Evolutionary conservation across 139 green algal species (phyloP).

Genomic region (Picochlorum sp.): DNA sequence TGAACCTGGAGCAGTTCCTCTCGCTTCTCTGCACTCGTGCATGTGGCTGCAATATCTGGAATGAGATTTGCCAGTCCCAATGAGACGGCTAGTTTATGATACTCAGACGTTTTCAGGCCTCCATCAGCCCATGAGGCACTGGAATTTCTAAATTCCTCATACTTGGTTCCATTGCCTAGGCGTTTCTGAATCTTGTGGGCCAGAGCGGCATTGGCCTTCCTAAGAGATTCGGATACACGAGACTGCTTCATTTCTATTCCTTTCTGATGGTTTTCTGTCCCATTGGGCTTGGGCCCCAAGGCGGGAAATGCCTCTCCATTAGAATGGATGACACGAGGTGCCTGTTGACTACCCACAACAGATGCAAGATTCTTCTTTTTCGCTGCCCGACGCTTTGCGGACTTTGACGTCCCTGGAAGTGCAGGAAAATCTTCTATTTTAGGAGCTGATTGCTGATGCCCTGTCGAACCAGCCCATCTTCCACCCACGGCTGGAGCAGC

Average conservation of each 20-base stretch:
- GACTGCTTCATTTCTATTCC: too few relatives aligned
- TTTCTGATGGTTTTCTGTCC: neutral
- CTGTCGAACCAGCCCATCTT: neutral
- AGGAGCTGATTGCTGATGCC: neutral
- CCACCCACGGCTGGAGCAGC: conserved; percentile 7
- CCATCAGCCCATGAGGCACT: conserved; percentile 38
- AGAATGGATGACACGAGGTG: neutral
- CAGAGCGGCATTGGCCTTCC: conserved; percentile 54
- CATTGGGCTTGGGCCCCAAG: conserved; percentile 11
- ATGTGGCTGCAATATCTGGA: conserved; percentile 58
- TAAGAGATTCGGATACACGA: conserved; percentile 46
- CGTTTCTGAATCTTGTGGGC: conserved; percentile 47
- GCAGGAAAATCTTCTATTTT: conserved; percentile 58
- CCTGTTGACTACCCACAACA: conserved; percentile 13
- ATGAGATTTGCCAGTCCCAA: conserved; percentile 50
- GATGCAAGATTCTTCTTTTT: conserved; percentile 36
- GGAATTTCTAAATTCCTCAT: conserved; percentile 40
- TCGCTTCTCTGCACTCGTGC: conserved; percentile 38
- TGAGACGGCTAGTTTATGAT: conserved; percentile 31
- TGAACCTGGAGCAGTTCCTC: conserved; percentile 49
- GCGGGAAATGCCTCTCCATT: conserved; percentile 40
- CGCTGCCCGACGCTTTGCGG: conserved; percentile 30
- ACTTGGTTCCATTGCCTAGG: conserved; percentile 35
- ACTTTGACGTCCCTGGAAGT: conserved; percentile 33
- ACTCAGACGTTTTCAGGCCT: conserved; percentile 19